Evolutionary conservation across 2,329 filamentous ascomycete species (phyloP), one percentile per base, ranked within the genome.

Genomic region (Dothistroma pini): DNA sequence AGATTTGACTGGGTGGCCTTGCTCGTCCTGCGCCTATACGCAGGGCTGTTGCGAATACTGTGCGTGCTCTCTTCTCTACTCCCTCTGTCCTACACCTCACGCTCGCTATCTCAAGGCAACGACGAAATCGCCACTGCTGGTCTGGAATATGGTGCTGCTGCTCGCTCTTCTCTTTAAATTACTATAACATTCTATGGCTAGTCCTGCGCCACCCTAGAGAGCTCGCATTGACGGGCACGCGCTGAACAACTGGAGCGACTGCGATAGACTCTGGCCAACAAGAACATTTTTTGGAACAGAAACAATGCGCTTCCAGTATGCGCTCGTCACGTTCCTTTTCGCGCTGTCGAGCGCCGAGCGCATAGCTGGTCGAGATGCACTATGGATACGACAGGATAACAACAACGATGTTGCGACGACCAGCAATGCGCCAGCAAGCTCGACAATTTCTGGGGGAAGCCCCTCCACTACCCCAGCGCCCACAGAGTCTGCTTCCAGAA

Each of bases 251-350:
- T 31, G 29, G 49, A 47, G 14, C 31, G 9, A 60, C 29, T n/a
- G 54, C 31, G 54, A 56, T 16, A 16, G 25, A 38, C 8, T 12
- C 9, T 25, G 14, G 21, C 22, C 44, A 25, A 22, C 6, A 10
- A n/a, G n/a, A n/a, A 32, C 7, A 21, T 2, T n/a, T n/a, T 31
- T 54, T 52, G 7, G 4, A 44, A 44, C 34, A 48, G n/a, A 35
- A 44, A 63, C 34, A 12, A 63, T 63, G 60, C 60, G 60, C 38
- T 47, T 63, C 25, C 57, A 63, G 14, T 52, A 59, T 57, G 53
- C 60, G 49, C 54, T 63, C 48, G 41, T 57, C 49, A 32, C 60
- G 8, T 54, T 63, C n/a, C 54, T 63, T 41, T 41, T 59, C 41
- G 49, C 60, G 35, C 32, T 60, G 2, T 54, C 60, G 12, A 59